Conservation (phyloP, 2,329 filamentous ascomycete genomes). For the Beauveria rudraprayagi region DNA sequence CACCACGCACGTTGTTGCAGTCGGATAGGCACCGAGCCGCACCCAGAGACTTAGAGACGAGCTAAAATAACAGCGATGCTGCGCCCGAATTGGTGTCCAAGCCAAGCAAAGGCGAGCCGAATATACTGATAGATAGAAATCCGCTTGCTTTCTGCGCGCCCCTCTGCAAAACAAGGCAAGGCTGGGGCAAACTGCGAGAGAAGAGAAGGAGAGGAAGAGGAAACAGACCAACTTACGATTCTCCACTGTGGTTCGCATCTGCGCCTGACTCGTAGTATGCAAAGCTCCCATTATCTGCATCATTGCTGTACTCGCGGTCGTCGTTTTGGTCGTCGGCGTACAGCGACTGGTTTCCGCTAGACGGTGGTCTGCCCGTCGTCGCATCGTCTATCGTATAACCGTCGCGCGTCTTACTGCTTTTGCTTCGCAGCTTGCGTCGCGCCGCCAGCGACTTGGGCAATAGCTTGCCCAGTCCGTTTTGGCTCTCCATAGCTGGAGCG, state of each 20-base stretch:
- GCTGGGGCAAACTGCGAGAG: constrained; percentile 13
- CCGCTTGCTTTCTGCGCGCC: no score
- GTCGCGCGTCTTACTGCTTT: constrained; percentile 31
- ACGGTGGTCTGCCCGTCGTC: constrained; percentile 12
- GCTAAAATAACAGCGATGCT: not conserved
- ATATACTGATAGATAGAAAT: no score
- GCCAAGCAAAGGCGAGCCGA: not conserved
- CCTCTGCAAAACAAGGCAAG: constrained; percentile 11
- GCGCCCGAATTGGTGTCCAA: not conserved
- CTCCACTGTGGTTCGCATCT: constrained; percentile 18
- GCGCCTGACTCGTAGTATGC: constrained; percentile 28
- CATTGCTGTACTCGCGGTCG: constrained; percentile 26
- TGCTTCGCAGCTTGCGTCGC: constrained; percentile 41
- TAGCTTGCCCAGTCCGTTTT: constrained; percentile 40
- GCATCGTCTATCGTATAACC: not conserved
- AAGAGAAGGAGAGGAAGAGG: constrained; percentile 12
- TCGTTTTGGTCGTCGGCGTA: constrained; percentile 19
- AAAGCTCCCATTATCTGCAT: constrained; percentile 25
- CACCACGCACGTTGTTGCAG: not conserved
- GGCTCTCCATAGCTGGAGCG: constrained; percentile 6
- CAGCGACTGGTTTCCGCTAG: constrained; percentile 15
- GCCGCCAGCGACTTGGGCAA: constrained; percentile 43
- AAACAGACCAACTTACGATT: constrained; percentile 17
- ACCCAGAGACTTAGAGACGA: no score
- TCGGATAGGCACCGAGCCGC: not conserved